Evolutionary conservation across 73 alveolate genomes (phyloP).

Genomic region (Symbiodinium natans): DNA sequence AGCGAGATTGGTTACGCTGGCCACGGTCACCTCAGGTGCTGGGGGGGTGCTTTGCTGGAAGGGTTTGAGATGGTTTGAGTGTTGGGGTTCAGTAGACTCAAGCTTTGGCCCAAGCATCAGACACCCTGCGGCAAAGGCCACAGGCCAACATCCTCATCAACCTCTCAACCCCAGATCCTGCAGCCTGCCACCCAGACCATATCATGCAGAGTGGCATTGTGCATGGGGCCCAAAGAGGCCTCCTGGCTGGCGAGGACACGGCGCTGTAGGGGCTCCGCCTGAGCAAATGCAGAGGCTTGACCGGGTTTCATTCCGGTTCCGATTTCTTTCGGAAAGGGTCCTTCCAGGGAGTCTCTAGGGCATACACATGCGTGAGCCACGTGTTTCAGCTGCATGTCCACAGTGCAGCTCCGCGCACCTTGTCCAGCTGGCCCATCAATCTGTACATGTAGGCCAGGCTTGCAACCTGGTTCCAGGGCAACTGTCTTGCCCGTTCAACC

Average conservation of each 20-base stretch:
- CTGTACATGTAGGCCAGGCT: conserved; percentile 83
- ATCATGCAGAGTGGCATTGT: conserved; percentile 27
- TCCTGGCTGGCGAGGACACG: conserved; percentile 54
- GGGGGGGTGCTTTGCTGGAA: no score
- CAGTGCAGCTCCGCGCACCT: background rate
- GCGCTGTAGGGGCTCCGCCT: conserved; percentile 80
- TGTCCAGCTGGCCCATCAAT: conserved; percentile 80
- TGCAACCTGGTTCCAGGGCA: conserved; percentile 9
- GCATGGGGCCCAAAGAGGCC: conserved; percentile 24
- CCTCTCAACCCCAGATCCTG: background rate
- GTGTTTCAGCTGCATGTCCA: background rate
- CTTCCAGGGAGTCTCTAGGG: background rate
- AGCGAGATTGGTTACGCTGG: conserved; percentile 53
- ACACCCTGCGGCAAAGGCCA: background rate
- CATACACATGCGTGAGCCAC: background rate
- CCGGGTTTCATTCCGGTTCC: background rate
- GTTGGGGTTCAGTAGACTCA: no score
- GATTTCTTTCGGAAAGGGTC: background rate
- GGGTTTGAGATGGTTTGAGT: no score
- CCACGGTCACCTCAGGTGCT: conserved; percentile 20
- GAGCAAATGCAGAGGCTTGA: background rate
- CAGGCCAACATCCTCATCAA: background rate
- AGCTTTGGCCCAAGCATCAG: no score
- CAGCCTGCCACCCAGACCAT: background rate
- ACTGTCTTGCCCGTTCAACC: no score